A percentile compares a stretch with the other conserved stretches of the same genome.
Conservation (phyloP, 2,329 filamentous ascomycete genomes). For the Pseudogymnoascus sp. region DNA sequence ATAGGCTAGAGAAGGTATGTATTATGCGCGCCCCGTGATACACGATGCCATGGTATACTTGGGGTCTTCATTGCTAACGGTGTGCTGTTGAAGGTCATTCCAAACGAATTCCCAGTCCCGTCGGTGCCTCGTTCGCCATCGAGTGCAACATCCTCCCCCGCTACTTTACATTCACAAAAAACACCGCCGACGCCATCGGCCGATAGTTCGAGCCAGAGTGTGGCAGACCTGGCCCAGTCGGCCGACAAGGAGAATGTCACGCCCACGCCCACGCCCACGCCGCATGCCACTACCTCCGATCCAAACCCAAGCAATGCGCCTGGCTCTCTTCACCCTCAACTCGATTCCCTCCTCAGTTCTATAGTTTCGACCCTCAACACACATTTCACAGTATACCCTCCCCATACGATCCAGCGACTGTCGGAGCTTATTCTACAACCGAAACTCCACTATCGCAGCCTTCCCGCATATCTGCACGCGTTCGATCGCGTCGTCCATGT, state of each 20-base stretch:
- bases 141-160: slow-evolving; percentile 53
- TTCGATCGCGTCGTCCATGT: slow-evolving; percentile 87
- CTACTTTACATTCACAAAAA: slow-evolving; percentile 59
- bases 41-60: neutral
- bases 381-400: slow-evolving; percentile 67
- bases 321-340: slow-evolving; percentile 53
- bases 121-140: slow-evolving; percentile 37
- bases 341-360: slow-evolving; percentile 54
- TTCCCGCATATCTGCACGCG: slow-evolving; percentile 81
- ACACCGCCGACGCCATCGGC: slow-evolving; percentile 45
- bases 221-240: slow-evolving; percentile 35
- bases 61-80: neutral
- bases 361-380: slow-evolving; percentile 55
- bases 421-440: slow-evolving; percentile 78
- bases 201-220: slow-evolving; percentile 21
- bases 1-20: slow-evolving; percentile 31
- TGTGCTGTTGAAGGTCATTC: slow-evolving; percentile 53
- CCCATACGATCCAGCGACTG: slow-evolving; percentile 87
- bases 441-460: slow-evolving; percentile 68
- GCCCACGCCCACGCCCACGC: slow-evolving; percentile 35
- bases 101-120: slow-evolving; percentile 66
- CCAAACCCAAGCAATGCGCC: slow-evolving; percentile 17
- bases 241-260: slow-evolving; percentile 63
- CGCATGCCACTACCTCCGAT: slow-evolving; percentile 27
- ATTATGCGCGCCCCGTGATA: neutral